Conservation (phyloP, 2,329 filamentous ascomycete genomes). For the Monilinia fructicola region DNA sequence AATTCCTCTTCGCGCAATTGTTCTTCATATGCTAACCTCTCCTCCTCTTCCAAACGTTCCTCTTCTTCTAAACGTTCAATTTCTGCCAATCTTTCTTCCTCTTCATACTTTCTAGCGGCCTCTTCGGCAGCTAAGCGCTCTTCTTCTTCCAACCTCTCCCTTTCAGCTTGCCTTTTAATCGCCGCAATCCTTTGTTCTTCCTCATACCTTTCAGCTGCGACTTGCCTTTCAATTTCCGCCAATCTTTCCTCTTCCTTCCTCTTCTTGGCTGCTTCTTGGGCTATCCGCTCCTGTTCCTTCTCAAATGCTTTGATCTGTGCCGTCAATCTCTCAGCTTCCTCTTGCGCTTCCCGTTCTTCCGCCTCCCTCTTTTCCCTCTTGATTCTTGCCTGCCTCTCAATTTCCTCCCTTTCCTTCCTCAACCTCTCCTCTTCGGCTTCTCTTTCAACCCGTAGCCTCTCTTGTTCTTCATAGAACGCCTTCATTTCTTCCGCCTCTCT, state of each 20-base stretch:
- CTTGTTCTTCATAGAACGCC: conserved; percentile 25
- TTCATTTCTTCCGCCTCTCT: conserved; percentile 29
- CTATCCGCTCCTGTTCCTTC: conserved; percentile 17
- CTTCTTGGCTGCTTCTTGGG: conserved; percentile 24
- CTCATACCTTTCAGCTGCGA: conserved; percentile 11
- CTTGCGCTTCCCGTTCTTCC: conserved; percentile 21
- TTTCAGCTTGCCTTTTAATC: conserved; percentile 2
- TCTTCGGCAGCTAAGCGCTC: conserved; percentile 17
- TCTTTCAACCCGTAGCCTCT: conserved; percentile 6
- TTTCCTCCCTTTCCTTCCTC: conserved; percentile 18
- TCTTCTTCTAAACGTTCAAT: conserved; percentile 9
- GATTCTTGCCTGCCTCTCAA: conserved; percentile 15
- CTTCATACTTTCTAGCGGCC: conserved; percentile 2
- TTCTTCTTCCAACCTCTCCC: conserved; percentile 14
- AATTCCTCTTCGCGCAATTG: conserved; percentile 18
- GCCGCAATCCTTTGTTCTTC: conserved; percentile 19
- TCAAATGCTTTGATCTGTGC: conserved; percentile 24
- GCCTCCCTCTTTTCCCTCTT: conserved; percentile 19
- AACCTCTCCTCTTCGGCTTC: conserved; percentile 20
- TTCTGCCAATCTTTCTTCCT: conserved; percentile 10
- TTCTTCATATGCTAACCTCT: conserved; percentile 15
- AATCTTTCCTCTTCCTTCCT: conserved; percentile 18
- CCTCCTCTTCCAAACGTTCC: conserved; percentile 15
- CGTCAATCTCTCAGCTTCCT: conserved; percentile 25
- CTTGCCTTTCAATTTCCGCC: conserved; percentile 10